Percentiles rank a stretch among this genome's conserved stretches.
Conservation (phyloP, 768 basidiomycete genomes). For the Phylloporus rhodoxanthus region DNA sequence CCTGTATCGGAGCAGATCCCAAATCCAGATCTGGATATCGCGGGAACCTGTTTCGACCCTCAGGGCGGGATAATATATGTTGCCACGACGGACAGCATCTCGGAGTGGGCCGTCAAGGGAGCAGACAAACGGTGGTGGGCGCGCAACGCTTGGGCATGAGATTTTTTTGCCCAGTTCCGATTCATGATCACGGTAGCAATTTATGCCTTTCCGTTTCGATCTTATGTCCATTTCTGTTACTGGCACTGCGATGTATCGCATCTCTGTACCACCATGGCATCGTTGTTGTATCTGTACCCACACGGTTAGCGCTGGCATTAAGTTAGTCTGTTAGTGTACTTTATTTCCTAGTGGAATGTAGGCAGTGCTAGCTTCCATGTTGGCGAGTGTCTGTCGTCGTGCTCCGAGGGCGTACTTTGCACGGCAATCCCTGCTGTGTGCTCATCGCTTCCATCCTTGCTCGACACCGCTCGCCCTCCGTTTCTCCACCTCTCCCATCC, state of each 20-base stretch:
- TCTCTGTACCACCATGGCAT: slow-evolving; percentile 18
- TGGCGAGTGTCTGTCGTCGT: slow-evolving; percentile 21
- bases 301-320: not conserved
- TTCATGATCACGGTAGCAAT: not conserved
- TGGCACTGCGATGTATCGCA: slow-evolving; percentile 10
- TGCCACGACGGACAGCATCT: slow-evolving; percentile 57
- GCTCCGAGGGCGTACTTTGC: slow-evolving; percentile 4
- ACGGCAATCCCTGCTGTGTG: slow-evolving; percentile 5
- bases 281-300: slow-evolving; percentile 5
- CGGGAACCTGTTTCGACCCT: slow-evolving; percentile 72
- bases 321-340: not conserved
- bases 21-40: slow-evolving; percentile 44
- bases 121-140: slow-evolving; percentile 73
- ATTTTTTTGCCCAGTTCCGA: not conserved
- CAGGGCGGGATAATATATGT: slow-evolving; percentile 62
- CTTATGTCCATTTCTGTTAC: not conserved
- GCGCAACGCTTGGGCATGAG: slow-evolving; percentile 40
- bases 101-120: slow-evolving; percentile 72
- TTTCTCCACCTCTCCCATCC: slow-evolving; percentile 19
- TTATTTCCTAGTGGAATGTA: not conserved
- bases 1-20: slow-evolving; percentile 10
- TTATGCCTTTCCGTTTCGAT: slow-evolving; percentile 4
- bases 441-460: slow-evolving; percentile 3
- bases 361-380: slow-evolving; percentile 14
- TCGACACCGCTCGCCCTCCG: not conserved